Conservation (phyloP, 257 asterid species). For the Marsdenia floribunda region DNA sequence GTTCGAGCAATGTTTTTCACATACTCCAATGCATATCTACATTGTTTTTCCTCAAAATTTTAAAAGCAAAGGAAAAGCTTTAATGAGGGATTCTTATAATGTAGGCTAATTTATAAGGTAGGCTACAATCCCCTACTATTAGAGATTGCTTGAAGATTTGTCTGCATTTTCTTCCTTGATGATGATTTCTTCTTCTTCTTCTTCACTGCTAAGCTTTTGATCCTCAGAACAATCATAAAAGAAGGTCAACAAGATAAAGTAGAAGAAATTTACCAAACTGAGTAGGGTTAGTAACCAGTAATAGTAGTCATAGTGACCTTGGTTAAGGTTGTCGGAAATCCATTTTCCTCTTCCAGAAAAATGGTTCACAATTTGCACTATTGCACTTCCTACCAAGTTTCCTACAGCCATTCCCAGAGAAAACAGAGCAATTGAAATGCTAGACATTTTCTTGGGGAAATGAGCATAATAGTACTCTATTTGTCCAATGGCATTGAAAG, state of each 20-base stretch:
- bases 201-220: constrained; percentile 32
- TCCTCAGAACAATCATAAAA: constrained; percentile 27
- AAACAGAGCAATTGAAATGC: constrained; percentile 54
- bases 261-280: constrained; percentile 37
- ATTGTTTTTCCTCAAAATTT: too few relatives aligned
- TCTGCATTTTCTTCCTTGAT: not conserved
- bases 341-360: constrained; percentile 46
- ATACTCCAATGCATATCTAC: too few relatives aligned
- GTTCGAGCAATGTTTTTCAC: too few relatives aligned
- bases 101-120: not conserved
- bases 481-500: constrained; percentile 60
- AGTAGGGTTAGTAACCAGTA: constrained; percentile 50
- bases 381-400: constrained; percentile 42
- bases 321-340: constrained; percentile 53
- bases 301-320: constrained; percentile 69
- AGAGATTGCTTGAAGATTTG: not conserved
- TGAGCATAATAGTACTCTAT: constrained; percentile 51
- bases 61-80: not conserved
- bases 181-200: constrained; percentile 13
- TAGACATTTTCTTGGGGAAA: constrained; percentile 64
- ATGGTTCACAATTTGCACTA: constrained; percentile 31
- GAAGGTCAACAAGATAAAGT: constrained; percentile 34
- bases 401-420: constrained; percentile 45
- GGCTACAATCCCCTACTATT: not conserved
- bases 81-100: not conserved